Evolutionary conservation across 2,329 filamentous ascomycete genomes (phyloP), one percentile per base, ranked within the genome.

Genomic region (Rhinocladiella mackenziei): DNA sequence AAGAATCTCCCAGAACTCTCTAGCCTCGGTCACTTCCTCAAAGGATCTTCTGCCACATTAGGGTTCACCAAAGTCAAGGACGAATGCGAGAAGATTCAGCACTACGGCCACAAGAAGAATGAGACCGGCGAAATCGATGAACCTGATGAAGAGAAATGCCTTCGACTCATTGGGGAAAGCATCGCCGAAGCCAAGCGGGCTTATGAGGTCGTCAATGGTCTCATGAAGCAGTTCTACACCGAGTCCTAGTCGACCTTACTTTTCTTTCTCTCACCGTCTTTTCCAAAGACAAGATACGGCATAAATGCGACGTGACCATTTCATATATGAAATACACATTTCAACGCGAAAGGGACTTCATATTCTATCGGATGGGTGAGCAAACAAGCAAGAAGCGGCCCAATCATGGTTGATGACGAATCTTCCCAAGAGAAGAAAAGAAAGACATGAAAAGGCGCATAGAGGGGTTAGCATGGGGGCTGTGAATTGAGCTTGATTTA

Each of bases 21-120:
- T 23, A 76, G 78, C 40, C 81, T 95, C 22, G 92, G 92, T 30
- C 92, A 98, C 69, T 98, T 95, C 71, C 76, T 98, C 57, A 98
- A 98, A 70, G 92, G 92, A 48, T 97, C 91, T 5, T 96, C 91
- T 6, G 91, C 92, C 28, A 96, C 92, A 3, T 77, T 98, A 41
- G 92, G 92, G 33, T 78, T 97, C 43, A 83, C 78, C 59, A 94
- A 94, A 66, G 84, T 98, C 59, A 86, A 88, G 65, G 89, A 96
- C 61, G 84, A 81, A 51, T 98, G 92, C 70, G 89, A 97, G 69
- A 89, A 94, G 74, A 96, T 98, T 60, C 91, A 98, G 67, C 84
- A 94, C 61, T 94, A 83, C 64, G 91, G 91, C 56, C 84, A 85
- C 60, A 75, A 78, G 59, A 87, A 89, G 67, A 89, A 91, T 57